phyloP scores from a whole-genome alignment of 2,329 filamentous ascomycete genomes.

The Nemania sp. region DNA sequence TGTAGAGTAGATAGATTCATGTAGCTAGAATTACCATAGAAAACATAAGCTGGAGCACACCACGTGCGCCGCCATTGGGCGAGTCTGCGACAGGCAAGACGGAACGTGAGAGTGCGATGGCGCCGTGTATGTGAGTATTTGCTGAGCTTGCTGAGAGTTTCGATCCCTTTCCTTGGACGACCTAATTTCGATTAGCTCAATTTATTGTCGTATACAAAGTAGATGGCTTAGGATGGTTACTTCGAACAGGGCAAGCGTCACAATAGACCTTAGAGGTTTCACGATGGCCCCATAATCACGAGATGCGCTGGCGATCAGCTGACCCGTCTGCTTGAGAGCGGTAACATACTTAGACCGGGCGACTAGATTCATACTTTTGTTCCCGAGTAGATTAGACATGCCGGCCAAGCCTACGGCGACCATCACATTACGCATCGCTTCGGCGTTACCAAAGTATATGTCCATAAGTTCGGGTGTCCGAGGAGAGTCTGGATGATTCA shows the following conservation, averaged over 20 bases:
- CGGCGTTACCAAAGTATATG: conserved; percentile 53
- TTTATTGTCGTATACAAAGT: background rate
- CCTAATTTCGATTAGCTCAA: conserved; percentile 44
- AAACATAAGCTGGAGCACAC: conserved; percentile 67
- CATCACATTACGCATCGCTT: conserved; percentile 62
- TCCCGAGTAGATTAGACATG: conserved; percentile 65
- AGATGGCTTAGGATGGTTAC: conserved; percentile 51
- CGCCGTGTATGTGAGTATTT: conserved; percentile 69
- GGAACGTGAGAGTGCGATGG: conserved; percentile 66
- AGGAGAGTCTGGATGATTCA: conserved; percentile 65
- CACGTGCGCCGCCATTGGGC: conserved; percentile 60
- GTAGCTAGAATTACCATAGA: conserved; percentile 60
- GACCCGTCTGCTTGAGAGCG: conserved; percentile 62
- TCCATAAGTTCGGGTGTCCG: conserved; percentile 54
- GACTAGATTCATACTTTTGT: conserved; percentile 58
- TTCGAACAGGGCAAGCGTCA: conserved; percentile 72
- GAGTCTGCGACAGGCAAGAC: conserved; percentile 56
- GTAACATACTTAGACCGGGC: conserved; percentile 66
- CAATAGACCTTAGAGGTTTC: conserved; percentile 62
- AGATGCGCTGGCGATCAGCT: conserved; percentile 54
- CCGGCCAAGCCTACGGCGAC: conserved; percentile 69
- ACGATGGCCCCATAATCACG: conserved; percentile 53
- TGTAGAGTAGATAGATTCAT: conserved; percentile 3
- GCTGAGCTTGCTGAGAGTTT: conserved; percentile 63
- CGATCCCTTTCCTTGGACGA: conserved; percentile 59